Conservation (phyloP, 352 stramenopile genomes). For the Phytophthora tubulina region DNA sequence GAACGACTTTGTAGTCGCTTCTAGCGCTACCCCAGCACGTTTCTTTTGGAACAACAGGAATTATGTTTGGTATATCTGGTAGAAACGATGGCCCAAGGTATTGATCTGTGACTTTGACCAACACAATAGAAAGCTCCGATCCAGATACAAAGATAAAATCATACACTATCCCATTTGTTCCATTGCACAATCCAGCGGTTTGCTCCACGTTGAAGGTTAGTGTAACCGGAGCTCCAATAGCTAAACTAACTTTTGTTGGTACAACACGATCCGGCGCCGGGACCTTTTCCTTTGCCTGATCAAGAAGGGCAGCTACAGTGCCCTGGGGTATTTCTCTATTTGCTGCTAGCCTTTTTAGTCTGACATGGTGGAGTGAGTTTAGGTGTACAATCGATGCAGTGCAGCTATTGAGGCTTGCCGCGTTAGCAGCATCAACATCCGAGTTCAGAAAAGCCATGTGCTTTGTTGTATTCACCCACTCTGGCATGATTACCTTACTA, state of each 20-base stretch:
- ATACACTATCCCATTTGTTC: conserved; percentile 4
- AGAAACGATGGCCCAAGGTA: conserved; percentile 7
- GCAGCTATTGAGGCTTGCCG: not conserved
- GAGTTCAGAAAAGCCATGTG: conserved; percentile 9
- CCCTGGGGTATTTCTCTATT: not conserved
- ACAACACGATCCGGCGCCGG: not conserved
- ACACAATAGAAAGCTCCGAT: not conserved
- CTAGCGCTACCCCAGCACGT: not conserved
- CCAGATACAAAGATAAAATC: not conserved
- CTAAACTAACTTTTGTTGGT: not conserved
- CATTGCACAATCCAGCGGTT: conserved; percentile 15
- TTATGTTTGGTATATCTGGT: not conserved
- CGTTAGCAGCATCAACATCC: conserved; percentile 10
- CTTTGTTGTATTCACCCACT: not conserved
- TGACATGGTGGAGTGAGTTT: not conserved
- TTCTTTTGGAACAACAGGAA: not conserved
- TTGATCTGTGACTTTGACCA: conserved; percentile 1
- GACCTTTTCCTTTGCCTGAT: not conserved
- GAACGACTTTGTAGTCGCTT: conserved; percentile 4
- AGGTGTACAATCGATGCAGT: not conserved
- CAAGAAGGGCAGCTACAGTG: not conserved
- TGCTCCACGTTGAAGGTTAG: not conserved
- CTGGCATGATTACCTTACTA: not conserved
- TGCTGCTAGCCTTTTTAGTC: not conserved
- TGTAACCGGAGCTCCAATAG: conserved; percentile 10